Percentiles rank a stretch among this genome's conserved stretches.
Conservation (phyloP, 2,329 filamentous ascomycete genomes). For the Phaeosphaeriaceae sp. region DNA sequence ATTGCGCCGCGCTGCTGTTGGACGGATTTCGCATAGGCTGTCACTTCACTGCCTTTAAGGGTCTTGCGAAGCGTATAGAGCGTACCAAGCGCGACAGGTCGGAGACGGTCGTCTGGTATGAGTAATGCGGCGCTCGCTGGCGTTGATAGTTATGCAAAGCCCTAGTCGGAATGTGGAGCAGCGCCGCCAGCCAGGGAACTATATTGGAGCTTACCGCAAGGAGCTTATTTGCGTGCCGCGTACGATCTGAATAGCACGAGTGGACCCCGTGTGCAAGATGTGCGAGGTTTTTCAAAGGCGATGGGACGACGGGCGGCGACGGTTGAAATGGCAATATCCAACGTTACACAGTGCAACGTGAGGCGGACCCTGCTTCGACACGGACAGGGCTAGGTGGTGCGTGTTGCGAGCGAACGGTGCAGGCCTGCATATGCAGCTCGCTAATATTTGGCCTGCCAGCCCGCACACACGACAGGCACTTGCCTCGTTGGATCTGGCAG, state of each 20-base stretch:
- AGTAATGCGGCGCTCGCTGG: slow-evolving; percentile 2
- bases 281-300: not conserved
- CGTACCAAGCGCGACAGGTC: not conserved
- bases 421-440: slow-evolving; percentile 1
- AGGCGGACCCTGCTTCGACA: slow-evolving; percentile 7
- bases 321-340: not conserved
- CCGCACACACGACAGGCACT: not conserved
- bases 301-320: not conserved
- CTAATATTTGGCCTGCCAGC: too few relatives aligned
- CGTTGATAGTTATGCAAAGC: slow-evolving; percentile 7
- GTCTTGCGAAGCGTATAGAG: not conserved
- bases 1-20: not conserved
- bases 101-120: not conserved
- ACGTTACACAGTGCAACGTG: not conserved
- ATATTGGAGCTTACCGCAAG: slow-evolving; percentile 11
- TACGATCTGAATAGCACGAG: not conserved
- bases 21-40: not conserved
- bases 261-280: not conserved
- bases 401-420: not conserved
- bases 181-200: not conserved
- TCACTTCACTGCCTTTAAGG: not conserved
- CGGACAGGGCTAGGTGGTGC: slow-evolving; percentile 1
- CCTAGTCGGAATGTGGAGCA: not conserved
- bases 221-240: slow-evolving; percentile 12
- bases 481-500: not conserved